Base-by-base conservation (phyloP, 805 yeast species). In the Diddensiella transvaalensis region DNA sequence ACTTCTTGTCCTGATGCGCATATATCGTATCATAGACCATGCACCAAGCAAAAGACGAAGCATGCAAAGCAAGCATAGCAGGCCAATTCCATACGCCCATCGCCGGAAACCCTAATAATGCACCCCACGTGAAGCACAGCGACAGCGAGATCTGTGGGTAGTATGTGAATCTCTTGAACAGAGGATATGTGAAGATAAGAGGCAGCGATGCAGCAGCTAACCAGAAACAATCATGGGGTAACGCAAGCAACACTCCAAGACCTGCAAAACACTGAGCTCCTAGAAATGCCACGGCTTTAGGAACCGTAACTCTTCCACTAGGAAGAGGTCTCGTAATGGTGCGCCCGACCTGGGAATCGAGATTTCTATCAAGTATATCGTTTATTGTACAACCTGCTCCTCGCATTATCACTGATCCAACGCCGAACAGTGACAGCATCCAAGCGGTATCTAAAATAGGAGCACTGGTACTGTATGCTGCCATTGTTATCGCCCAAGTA, bases 381-480 rank as follows among this genome's bases (percentile, higher is more conserved):
- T 93, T 93, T 47, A 93, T 83, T 0, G 96, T 90, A 65, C 99
- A 93, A 0, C 99, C 99, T 1, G 96, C 97, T 22, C 98, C 96
- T 65, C 99, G 78, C 96, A 95, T 93, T 15, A 91, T 74, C 35
- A 90, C 60, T 0, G 97, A 78, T 11, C 99, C 99, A 3, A 84
- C 72, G 3, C 91, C 82, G 63, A 89, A 93, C 11, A 89, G 69
- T 0, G 79, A 75, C 29, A 87, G 63, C 60, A 83, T 87, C 60
- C 75, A 77, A 0, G 75, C 50, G 0, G 91, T 83, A 1, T 80
- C 75, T 0, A 77, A 51, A 1, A 88, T 46, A 0, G 96, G 83
- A 0, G 96, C 96, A 11, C 53, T 52, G 1, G 80, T 68, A 1
- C 82, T 67, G 55, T 76, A 84, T 0, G 95, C 91, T 0, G 96